Base-by-base conservation (phyloP, 305 asterid species). In the Fraxinus sp. region DNA sequence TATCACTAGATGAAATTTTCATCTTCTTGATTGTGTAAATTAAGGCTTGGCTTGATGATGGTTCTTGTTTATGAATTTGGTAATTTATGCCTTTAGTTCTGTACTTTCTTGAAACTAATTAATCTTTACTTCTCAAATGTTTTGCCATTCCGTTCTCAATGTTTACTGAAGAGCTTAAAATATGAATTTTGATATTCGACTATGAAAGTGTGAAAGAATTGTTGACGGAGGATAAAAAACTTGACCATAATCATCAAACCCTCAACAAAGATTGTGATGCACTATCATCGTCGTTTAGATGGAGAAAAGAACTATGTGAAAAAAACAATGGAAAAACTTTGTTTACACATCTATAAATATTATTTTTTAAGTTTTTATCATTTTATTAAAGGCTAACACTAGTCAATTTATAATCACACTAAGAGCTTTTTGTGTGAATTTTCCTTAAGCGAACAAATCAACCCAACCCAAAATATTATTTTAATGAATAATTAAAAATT, bases 11-110 rank as follows among this genome's bases (percentile, higher is more conserved):
- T 49, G 7, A 0, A 49, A 43, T 43, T 22, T 9, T 43, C 68
- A 41, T 77, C 66, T 24, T 39, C 32, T 43, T 77, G 9, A 22
- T 26, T 14, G 43, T 77, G 43, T 77, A 77, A 28, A 77, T 77
- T 41, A 7, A 4, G 11, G 39, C 30, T 66, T 80, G 77, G 70
- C 32, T 52, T 32, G 68, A 32, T 76, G 13, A 66, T 80, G 43
- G 5, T 59, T 62, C 59, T 83, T 83, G 35, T 84, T 80, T 39
- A 18, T 59, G 68, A 41, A 49, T 26, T 52, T 52, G 71, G 43
- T 13, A 26, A 33, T 49, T 14, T 77, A 52, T n/a, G 24, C 64
- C 24, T 52, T 52, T 16, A 52, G 64, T 41, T 41, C 3, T 9
- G 49, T 41, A 41, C 49, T 41, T 41, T 41, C 14, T 41, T 41